Base-by-base conservation (phyloP, 306 rosid genomes). In the Cicer judaicum region DNA sequence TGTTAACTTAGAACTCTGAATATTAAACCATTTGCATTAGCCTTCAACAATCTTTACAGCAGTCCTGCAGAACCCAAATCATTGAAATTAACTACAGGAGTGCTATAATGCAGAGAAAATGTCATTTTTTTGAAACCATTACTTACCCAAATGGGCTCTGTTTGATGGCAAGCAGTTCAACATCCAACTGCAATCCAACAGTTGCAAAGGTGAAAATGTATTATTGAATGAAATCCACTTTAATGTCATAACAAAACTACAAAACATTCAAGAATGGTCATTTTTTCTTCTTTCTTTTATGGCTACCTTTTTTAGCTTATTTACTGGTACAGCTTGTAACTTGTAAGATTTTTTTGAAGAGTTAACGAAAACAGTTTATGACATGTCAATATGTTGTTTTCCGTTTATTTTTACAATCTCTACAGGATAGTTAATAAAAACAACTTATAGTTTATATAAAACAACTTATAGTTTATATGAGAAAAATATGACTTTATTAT, bases 141-240 rank as follows among this genome's bases (percentile, higher is more conserved):
- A 70, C 90, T 86, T 87, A 91, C 98, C 98, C 98, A 74, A 90
- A 91, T 75, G 98, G 96, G 53, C 84, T 94, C 81, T 91, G 98
- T 73, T 94, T 94, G 86, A 90, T 94, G 67, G 98, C 39, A 61
- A 94, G 92, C 62, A 91, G 81, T 72, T 94, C 98, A 69, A 94
- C 74, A 80, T 91, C 98, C 85, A 91, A 71, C 98, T 88, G 90
- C 84, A 82, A 50, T 81, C 47, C 70, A 6, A 77, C 43, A 36
- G 82, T 55, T 56, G 39, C 75, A 56, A 80, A 66, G 66, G 40
- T 84, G 42, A 83, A 68, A 77, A 66, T 72, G 76, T 18, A 71
- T 16, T 57, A 43, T 18, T 36, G 64, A 62, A 74, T 63, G 54
- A 73, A 61, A 76, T 5, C 46, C 43, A 75, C 29, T 63, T 14